Conservation (phyloP, 768 basidiomycete species). For the Psilocybe sp. region DNA sequence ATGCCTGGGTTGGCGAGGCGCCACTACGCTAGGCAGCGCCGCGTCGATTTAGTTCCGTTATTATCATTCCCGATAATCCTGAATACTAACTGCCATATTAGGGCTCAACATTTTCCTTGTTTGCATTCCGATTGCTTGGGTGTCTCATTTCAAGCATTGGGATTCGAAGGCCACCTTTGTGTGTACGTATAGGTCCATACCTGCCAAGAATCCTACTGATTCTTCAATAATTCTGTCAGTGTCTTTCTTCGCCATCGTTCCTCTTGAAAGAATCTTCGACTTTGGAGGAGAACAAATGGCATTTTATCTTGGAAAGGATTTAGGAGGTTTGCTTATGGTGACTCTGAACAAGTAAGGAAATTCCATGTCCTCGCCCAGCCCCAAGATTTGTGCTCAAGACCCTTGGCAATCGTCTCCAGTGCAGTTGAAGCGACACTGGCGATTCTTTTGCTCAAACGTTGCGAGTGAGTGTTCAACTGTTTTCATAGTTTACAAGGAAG, state of each 20-base stretch:
- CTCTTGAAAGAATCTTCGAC: slow-evolving; percentile 65
- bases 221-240: slow-evolving; percentile 34
- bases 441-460: slow-evolving; percentile 63
- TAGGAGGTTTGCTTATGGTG: slow-evolving; percentile 66
- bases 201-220: neutral
- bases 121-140: slow-evolving; percentile 62
- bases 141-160: slow-evolving; percentile 48
- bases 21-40: neutral
- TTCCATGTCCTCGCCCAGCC: neutral
- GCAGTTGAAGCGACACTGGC: slow-evolving; percentile 71
- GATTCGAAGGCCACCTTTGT: slow-evolving; percentile 37
- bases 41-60: neutral
- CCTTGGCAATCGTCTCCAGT: slow-evolving; percentile 27
- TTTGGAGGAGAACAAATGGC: slow-evolving; percentile 58
- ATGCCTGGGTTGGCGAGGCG: neutral
- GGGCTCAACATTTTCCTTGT: slow-evolving; percentile 59
- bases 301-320: slow-evolving; percentile 54
- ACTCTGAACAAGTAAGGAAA: slow-evolving; percentile 62
- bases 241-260: slow-evolving; percentile 62
- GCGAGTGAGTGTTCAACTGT: slow-evolving; percentile 57
- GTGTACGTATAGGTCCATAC: slow-evolving; percentile 29
- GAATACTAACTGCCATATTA: slow-evolving; percentile 16
- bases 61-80: neutral
- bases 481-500: too few relatives aligned
- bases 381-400: slow-evolving; percentile 1